Evolutionary conservation across 768 basidiomycete genomes (phyloP).

Genomic region (Hypsizygus marmoreus): DNA sequence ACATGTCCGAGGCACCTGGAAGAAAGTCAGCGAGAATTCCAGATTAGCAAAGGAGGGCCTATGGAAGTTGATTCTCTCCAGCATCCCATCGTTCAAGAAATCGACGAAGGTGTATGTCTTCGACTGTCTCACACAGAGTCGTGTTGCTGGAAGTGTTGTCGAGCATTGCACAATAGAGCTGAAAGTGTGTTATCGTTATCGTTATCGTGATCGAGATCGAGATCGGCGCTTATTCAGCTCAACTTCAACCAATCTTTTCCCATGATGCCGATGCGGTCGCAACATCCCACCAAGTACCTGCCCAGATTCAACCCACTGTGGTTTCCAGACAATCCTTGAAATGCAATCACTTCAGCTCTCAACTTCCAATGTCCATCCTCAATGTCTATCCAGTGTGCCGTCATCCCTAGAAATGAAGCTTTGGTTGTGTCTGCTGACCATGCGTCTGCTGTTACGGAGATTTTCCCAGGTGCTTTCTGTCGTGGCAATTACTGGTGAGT

Average conservation of each 20-base stretch:
- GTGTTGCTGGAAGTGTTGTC: constrained; percentile 26
- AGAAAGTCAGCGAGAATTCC: too few relatives aligned
- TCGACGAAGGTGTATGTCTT: constrained; percentile 10
- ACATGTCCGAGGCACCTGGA: constrained; percentile 33
- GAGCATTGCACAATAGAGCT: constrained; percentile 20
- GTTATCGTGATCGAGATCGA: not conserved
- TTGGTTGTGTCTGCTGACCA: constrained; percentile 23
- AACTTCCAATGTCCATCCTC: constrained; percentile 22
- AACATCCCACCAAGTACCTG: constrained; percentile 22
- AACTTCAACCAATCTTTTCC: constrained; percentile 21
- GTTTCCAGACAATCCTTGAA: constrained; percentile 19
- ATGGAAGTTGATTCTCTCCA: too few relatives aligned
- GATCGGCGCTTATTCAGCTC: constrained; percentile 1
- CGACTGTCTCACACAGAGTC: constrained; percentile 16
- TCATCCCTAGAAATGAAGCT: constrained; percentile 12
- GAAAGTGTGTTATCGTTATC: not conserved
- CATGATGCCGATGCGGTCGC: constrained; percentile 25
- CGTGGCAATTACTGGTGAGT: too few relatives aligned
- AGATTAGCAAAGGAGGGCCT: too few relatives aligned
- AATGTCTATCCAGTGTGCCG: constrained; percentile 24
- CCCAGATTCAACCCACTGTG: constrained; percentile 30
- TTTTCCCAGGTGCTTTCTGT: constrained; percentile 20
- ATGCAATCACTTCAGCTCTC: constrained; percentile 20
- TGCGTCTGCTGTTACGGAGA: constrained; percentile 15
- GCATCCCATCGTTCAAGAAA: constrained; percentile 13